phyloP scores from a whole-genome alignment of 1,284 basidiomycete species.

The Pisolithus thermaeus region DNA sequence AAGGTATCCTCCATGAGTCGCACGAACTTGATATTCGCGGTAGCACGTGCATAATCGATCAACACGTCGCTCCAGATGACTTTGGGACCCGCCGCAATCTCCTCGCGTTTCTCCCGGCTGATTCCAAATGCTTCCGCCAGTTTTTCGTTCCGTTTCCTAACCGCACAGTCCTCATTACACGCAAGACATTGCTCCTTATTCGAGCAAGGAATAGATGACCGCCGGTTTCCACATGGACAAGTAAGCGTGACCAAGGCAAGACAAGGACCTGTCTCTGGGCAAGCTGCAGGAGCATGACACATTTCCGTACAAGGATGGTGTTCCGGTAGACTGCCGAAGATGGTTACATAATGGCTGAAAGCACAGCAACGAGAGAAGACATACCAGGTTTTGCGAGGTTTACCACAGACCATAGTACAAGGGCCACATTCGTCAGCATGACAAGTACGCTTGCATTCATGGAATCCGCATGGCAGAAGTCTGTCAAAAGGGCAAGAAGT shows the following conservation, averaged over 20 bases:
- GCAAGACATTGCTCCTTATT: conserved; percentile 42
- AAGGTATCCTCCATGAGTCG: conserved; percentile 73
- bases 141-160: conserved; percentile 79
- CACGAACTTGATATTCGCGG: conserved; percentile 62
- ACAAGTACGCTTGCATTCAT: conserved; percentile 75
- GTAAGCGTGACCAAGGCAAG: conserved; percentile 55
- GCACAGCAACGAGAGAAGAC: conserved; percentile 16
- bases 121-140: conserved; percentile 89
- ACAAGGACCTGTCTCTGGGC: conserved; percentile 77
- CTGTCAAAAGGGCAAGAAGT: conserved; percentile 25
- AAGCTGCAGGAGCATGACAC: conserved; percentile 84
- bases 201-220: conserved; percentile 68
- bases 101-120: conserved; percentile 37
- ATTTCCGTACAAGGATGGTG: conserved; percentile 67
- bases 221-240: conserved; percentile 79
- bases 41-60: conserved; percentile 44
- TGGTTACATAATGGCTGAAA: too few relatives aligned
- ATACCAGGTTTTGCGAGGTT: conserved; percentile 75
- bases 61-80: conserved; percentile 62
- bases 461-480: conserved; percentile 76
- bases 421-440: conserved; percentile 75
- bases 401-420: conserved; percentile 75
- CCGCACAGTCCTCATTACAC: conserved; percentile 75
- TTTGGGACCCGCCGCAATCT: conserved; percentile 21
- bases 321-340: conserved; percentile 41